These are phyloP conservation scores for Chaetomiaceae sp. DNA, from an alignment of 2,329 filamentous ascomycete genomes.

Conservation along the genomic window DNA sequence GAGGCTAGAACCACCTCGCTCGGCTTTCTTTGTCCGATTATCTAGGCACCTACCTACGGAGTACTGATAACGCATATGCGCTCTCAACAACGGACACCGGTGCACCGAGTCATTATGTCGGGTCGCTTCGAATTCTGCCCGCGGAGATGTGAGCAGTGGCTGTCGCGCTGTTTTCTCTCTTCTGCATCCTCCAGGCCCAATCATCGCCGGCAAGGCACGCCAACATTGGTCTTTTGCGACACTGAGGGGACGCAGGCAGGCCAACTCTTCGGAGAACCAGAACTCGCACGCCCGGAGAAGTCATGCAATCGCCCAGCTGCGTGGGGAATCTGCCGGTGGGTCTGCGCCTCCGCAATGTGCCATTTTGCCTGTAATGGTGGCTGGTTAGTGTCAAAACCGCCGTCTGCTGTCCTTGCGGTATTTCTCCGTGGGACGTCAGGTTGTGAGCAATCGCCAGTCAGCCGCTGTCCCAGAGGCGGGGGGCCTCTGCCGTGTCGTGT, in stretches of 20 bases:
- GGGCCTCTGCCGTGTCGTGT: background rate
- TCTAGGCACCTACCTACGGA: background rate
- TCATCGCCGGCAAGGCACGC: background rate
- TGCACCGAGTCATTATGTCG: background rate
- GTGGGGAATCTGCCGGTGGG: constrained; percentile 21
- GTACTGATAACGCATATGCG: background rate
- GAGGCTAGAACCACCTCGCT: too few relatives aligned
- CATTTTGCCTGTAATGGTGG: constrained; percentile 19
- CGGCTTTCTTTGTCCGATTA: too few relatives aligned
- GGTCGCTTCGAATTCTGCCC: background rate
- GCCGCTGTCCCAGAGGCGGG: background rate
- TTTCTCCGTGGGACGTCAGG: constrained; percentile 18
- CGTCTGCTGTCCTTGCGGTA: constrained; percentile 15
- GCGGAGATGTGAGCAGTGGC: constrained; percentile 8
- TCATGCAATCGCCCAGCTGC: background rate
- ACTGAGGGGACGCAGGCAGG: constrained; percentile 1
- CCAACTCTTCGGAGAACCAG: too few relatives aligned
- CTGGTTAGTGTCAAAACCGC: constrained; percentile 9
- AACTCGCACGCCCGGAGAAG: too few relatives aligned
- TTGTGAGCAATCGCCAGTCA: background rate
- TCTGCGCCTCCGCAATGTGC: constrained; percentile 16
- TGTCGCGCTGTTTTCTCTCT: background rate
- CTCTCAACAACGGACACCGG: background rate
- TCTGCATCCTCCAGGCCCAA: background rate
- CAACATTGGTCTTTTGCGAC: background rate